Evolutionary conservation across 495 filamentous ascomycete genomes (phyloP), one percentile per base, ranked within the genome.

Genomic region (Penicillium coprophilum): DNA sequence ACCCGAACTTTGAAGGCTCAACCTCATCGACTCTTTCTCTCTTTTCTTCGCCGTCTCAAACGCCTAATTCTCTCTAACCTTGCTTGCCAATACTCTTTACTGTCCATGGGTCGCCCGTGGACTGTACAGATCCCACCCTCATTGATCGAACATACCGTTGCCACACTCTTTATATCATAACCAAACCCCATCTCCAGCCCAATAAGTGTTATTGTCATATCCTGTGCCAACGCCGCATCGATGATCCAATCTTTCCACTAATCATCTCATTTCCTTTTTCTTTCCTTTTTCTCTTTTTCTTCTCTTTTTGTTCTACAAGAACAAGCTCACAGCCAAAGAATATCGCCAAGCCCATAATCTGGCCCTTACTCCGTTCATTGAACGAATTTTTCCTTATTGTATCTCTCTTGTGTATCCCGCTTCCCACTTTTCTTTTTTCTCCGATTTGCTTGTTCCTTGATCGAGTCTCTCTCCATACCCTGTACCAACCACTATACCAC

Each of bases 401-500:
- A 19, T 23, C 45, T 47, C 49, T 56, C 20, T 56, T 56, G 54
- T 60, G 46, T 40, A 56, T 58, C 17, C 53, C 55, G 10, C 64
- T 51, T 54, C 71, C 66, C 28, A 61, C 43, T 55, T 40, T 10
- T 50, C 24, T 56, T 50, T 46, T 32, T 19, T 56, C 27, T n/a
- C 13, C 52, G 19, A 31, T 50, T 40, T 43, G 31, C 46, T 39
- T 49, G 12, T 21, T 45, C 36, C 36, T 32, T 31, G 32, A 20
- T 57, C 40, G 31, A 45, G 36, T 32, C 38, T 39, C 58, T 19
- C 48, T 46, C 53, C 65, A 68, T 68, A 68, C 65, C 62, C 65
- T 68, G 65, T 68, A 68, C 53, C 62, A 65, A 68, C 59, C 65
- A 65, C 65, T 63, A 68, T 68, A 68, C 65, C 65, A 65, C 59